These are phyloP conservation scores for Nymphaea colorata DNA, from an alignment of 164 flowering plant species.

Conservation along the genomic window DNA sequence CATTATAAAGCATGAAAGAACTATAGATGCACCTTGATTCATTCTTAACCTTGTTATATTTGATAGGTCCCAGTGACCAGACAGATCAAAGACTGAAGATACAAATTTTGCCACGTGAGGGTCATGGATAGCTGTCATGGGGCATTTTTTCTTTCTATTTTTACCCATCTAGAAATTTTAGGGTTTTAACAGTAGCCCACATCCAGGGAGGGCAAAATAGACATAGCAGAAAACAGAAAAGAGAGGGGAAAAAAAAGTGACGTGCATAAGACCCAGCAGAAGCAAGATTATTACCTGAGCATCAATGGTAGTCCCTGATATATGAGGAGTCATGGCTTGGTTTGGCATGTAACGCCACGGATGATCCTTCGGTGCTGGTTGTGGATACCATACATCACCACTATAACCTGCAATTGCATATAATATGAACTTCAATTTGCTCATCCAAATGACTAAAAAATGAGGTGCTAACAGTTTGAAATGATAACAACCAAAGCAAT, in stretches of 20 bases:
- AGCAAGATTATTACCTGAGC: conserved; percentile 43
- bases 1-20: too few relatives aligned
- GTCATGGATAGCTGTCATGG: too few relatives aligned
- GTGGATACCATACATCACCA: conserved; percentile 99
- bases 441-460: not conserved
- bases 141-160: too few relatives aligned
- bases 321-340: conserved; percentile 99
- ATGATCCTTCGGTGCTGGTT: conserved; percentile 98
- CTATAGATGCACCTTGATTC: too few relatives aligned
- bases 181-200: too few relatives aligned
- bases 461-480: too few relatives aligned
- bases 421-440: conserved; percentile 1
- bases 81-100: too few relatives aligned
- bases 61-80: too few relatives aligned
- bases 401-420: conserved; percentile 50
- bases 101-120: too few relatives aligned
- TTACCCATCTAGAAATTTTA: too few relatives aligned
- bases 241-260: not conserved
- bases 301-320: conserved; percentile 97
- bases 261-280: not conserved
- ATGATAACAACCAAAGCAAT: too few relatives aligned
- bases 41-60: too few relatives aligned
- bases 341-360: conserved; percentile 99
- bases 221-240: not conserved
- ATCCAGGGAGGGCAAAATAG: not conserved